Percentiles rank a stretch among this genome's conserved stretches.
phyloP scores from a whole-genome alignment of 2,329 filamentous ascomycete genomes.

The Pseudogymnoascus sp. region DNA sequence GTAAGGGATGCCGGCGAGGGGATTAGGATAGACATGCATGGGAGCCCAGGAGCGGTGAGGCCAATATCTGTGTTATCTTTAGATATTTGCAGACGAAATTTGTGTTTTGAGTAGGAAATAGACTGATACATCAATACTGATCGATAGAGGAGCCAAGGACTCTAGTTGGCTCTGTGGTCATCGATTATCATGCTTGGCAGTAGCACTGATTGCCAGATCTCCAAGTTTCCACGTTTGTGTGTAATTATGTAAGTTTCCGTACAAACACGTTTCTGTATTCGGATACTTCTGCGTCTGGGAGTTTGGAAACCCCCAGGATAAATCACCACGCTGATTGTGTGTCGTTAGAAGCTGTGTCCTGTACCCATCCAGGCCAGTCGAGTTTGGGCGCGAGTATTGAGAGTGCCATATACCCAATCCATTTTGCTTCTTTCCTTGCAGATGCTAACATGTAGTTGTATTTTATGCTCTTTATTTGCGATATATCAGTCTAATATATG shows the following conservation, averaged over 20 bases:
- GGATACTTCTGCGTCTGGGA: background rate
- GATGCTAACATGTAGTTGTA: background rate
- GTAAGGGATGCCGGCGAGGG: background rate
- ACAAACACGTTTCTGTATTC: slow-evolving; percentile 4
- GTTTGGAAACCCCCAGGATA: background rate
- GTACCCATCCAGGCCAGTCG: background rate
- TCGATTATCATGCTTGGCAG: background rate
- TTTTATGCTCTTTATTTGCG: background rate
- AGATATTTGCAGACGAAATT: background rate
- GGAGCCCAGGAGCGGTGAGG: background rate
- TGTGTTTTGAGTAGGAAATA: background rate
- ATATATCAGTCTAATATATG: background rate
- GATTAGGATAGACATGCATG: background rate
- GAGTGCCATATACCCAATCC: background rate
- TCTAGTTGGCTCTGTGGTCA: background rate
- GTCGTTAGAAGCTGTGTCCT: background rate
- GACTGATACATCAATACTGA: background rate
- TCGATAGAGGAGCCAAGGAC: background rate
- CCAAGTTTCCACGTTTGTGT: background rate
- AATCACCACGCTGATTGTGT: background rate
- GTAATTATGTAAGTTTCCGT: background rate
- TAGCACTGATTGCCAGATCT: background rate
- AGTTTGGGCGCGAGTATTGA: background rate
- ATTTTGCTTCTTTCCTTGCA: background rate
- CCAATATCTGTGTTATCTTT: background rate